Evolutionary conservation across 495 filamentous ascomycete genomes (phyloP), one percentile per base, ranked within the genome.

Genomic region (Glutinoglossum americanum): DNA sequence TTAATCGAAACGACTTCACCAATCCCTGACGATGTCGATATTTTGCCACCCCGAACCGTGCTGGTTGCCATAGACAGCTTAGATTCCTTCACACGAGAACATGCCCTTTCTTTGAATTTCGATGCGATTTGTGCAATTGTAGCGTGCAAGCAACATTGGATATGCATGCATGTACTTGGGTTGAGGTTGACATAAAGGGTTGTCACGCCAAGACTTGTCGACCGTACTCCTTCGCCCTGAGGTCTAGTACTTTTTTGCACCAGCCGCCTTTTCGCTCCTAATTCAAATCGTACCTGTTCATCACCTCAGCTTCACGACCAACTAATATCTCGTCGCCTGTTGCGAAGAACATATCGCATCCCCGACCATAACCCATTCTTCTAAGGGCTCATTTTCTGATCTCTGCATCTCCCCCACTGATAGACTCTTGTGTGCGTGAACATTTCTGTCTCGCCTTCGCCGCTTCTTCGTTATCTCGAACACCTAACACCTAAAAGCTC

Each of bases 211-310:
- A 45, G 41, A 45, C 17, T 10, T 39, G 5, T 21, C 41, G 17
- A 21, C 41, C 3, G 17, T 19, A 3, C 41, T 45, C 17, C 19
- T 39, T 39, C 37, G 15, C 37, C 37, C 30, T 33, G 30, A 3
- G 30, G 9, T 33, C 30, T 33, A 39, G 17, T 53, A 53, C 49
- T 53, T 53, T 53, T 53, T 32, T 53, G 21, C 23, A 27, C 26
- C 25, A 53, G 49, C 49, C 49, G 49, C 49, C 11, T 27, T 19
- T 53, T 45, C 49, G 49, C 49, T 53, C 49, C 49, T 53, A 53
- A 53, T 53, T 53, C 25, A 53, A 53, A 30, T 53, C 49, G 49
- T 53, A 28, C 26, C 26, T 11, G 49, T 53, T 10, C 13, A 53
- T 53, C 49, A 30, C 49, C 49, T 17, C 49, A 53, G 49, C 28